A percentile compares a stretch with the other conserved stretches of the same genome.
Evolutionary conservation across 2,329 filamentous ascomycete species (phyloP).

Genomic region (Alternaria arbusti): DNA sequence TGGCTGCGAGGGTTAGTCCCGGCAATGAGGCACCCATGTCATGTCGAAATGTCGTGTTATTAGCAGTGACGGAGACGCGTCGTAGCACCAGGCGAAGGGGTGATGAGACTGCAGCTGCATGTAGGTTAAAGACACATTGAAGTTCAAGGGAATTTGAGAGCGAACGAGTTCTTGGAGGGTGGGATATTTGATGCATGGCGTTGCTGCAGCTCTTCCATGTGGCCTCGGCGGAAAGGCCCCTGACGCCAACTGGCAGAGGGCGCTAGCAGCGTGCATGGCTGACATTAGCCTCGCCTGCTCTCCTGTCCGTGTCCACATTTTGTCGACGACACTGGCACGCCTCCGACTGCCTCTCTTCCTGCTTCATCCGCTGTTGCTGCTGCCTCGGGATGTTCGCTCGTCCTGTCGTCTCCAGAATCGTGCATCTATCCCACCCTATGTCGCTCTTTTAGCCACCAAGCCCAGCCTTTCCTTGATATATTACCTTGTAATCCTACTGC

Average conservation of each 20-base stretch:
- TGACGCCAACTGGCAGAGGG: constrained; percentile 13
- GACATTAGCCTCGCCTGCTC: constrained; percentile 15
- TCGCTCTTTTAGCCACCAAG: constrained; percentile 46
- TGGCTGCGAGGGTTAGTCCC: constrained; percentile 3
- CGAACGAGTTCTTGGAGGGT: not conserved
- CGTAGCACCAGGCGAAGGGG: constrained; percentile 5
- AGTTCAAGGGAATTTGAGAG: too few species aligned
- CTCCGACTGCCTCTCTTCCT: constrained; percentile 20
- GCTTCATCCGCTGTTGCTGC: constrained; percentile 29
- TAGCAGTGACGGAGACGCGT: constrained; percentile 18
- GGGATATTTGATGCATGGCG: not conserved
- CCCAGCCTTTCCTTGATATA: constrained; percentile 45
- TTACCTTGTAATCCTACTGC: constrained; percentile 35
- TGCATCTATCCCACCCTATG: constrained; percentile 39
- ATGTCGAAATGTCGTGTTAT: not conserved
- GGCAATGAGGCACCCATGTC: not conserved
- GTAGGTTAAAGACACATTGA: too few species aligned
- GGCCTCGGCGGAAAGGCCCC: constrained; percentile 11
- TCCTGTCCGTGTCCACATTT: constrained; percentile 18
- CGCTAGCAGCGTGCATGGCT: constrained; percentile 6
- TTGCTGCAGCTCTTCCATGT: constrained; percentile 10
- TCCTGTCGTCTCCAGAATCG: constrained; percentile 37
- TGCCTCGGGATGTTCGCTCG: constrained; percentile 44
- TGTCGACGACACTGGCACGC: constrained; percentile 26
- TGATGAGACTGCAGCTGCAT: not conserved